Evolutionary conservation across 768 basidiomycete species (phyloP).

Genomic region (Sistotremastrum niveocremeum): DNA sequence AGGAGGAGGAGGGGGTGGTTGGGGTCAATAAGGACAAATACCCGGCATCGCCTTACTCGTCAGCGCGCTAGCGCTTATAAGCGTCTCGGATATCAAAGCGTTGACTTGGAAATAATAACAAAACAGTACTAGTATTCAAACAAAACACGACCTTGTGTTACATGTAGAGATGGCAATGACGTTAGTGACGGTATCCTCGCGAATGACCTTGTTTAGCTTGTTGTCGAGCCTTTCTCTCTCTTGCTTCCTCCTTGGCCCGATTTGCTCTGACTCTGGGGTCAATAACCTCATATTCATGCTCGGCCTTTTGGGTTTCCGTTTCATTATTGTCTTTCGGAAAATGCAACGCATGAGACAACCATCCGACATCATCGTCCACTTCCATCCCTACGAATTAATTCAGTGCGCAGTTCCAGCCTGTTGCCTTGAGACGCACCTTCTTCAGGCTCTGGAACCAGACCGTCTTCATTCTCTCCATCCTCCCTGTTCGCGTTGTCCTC

Average conservation of each 20-base stretch:
- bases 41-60: too few relatives aligned
- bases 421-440: conserved; percentile 4
- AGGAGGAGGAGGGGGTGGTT: neutral
- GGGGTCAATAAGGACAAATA: too few relatives aligned
- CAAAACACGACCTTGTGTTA: too few relatives aligned
- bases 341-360: conserved; percentile 55
- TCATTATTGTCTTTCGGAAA: conserved; percentile 73
- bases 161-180: too few relatives aligned
- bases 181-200: too few relatives aligned
- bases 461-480: conserved; percentile 9
- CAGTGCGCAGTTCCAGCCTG: conserved; percentile 12
- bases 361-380: conserved; percentile 64
- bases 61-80: too few relatives aligned
- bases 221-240: conserved; percentile 35
- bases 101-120: too few relatives aligned
- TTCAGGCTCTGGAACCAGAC: neutral
- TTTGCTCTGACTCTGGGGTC: conserved; percentile 66
- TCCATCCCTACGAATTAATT: conserved; percentile 48
- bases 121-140: too few relatives aligned
- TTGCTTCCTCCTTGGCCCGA: conserved; percentile 65
- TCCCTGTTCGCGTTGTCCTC: conserved; percentile 9
- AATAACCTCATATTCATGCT: conserved; percentile 82
- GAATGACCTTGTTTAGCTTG: too few relatives aligned
- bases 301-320: conserved; percentile 53
- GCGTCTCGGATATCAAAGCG: too few relatives aligned